A percentile compares a stretch with the other conserved stretches of the same genome.
Evolutionary conservation across 768 basidiomycete species (phyloP).

Genomic region (Macrocybe gigantea): DNA sequence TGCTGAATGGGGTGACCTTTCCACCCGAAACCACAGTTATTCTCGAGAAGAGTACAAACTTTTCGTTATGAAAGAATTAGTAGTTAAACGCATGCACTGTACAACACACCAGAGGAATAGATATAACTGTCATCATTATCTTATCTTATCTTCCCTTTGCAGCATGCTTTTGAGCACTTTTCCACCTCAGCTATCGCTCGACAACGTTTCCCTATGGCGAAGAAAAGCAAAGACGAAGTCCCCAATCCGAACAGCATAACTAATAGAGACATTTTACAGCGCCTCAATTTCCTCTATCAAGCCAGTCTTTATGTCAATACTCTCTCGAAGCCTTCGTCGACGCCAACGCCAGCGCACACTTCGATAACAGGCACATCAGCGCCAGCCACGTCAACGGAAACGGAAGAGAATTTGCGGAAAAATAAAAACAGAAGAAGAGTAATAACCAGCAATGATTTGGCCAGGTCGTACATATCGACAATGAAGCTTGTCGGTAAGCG

Average conservation of each 20-base stretch:
- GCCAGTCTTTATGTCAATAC: constrained; percentile 56
- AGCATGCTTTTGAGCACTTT: too few species aligned
- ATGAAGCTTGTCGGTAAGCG: constrained; percentile 74
- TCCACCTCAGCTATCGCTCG: too few species aligned
- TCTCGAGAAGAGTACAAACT: too few species aligned
- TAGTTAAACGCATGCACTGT: too few species aligned
- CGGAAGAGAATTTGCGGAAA: constrained; percentile 10
- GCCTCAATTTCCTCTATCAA: constrained; percentile 84
- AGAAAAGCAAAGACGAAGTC: constrained; percentile 53
- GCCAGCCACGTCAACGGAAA: constrained; percentile 1
- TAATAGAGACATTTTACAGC: constrained; percentile 75
- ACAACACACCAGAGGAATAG: too few species aligned
- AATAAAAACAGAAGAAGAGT: constrained; percentile 15
- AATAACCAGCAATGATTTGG: constrained; percentile 41
- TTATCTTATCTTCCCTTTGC: too few species aligned
- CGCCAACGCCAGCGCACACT: neutral
- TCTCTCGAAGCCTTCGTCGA: constrained; percentile 4
- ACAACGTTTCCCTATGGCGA: constrained; percentile 46
- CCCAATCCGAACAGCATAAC: constrained; percentile 53
- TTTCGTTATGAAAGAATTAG: too few species aligned
- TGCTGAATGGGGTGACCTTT: too few species aligned
- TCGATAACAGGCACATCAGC: neutral
- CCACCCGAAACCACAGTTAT: too few species aligned
- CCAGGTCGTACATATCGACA: constrained; percentile 54
- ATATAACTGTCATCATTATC: too few species aligned